Evolutionary conservation across 129 eudicot species (phyloP).

Genomic region (Calendula officinalis): DNA sequence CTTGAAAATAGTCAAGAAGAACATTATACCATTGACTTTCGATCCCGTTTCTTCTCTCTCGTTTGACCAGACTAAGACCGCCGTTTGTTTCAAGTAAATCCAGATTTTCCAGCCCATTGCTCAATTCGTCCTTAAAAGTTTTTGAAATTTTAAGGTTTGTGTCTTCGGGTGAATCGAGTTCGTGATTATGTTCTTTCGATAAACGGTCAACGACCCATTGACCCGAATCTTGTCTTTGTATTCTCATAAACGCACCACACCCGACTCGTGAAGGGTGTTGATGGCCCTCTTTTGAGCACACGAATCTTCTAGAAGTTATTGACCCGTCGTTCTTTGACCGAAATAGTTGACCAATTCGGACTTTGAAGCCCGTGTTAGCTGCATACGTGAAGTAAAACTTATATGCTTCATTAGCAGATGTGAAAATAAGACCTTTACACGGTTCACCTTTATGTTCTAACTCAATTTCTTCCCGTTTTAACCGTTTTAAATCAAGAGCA

Average conservation of each 20-base stretch:
- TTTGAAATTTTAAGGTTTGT: conserved; percentile 35
- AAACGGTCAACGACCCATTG: conserved; percentile 87
- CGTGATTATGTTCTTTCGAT: conserved; percentile 78
- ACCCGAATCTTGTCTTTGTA: conserved; percentile 77
- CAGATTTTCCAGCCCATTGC: conserved; percentile 58
- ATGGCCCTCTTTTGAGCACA: conserved; percentile 89
- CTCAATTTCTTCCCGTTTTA: conserved; percentile 59
- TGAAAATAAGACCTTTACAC: conserved; percentile 66
- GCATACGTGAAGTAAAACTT: conserved; percentile 69
- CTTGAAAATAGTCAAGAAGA: conserved; percentile 67
- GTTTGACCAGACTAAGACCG: conserved; percentile 56
- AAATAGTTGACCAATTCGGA: conserved; percentile 77
- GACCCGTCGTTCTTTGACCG: conserved; percentile 87
- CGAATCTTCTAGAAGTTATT: conserved; percentile 79
- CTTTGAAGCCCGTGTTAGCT: conserved; percentile 57
- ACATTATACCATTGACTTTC: conserved; percentile 53
- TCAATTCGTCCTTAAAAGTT: conserved; percentile 56
- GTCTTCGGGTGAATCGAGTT: conserved; percentile 44
- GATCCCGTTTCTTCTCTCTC: conserved; percentile 56
- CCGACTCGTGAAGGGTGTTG: conserved; percentile 94
- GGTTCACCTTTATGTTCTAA: conserved; percentile 54
- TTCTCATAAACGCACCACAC: conserved; percentile 87
- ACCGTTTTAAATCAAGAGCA: conserved; percentile 56
- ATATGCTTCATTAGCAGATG: conserved; percentile 71
- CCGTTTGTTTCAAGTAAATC: conserved; percentile 75